Conservation (phyloP, 78 protist genomes). For the Dictyostelium intermedium region DNA sequence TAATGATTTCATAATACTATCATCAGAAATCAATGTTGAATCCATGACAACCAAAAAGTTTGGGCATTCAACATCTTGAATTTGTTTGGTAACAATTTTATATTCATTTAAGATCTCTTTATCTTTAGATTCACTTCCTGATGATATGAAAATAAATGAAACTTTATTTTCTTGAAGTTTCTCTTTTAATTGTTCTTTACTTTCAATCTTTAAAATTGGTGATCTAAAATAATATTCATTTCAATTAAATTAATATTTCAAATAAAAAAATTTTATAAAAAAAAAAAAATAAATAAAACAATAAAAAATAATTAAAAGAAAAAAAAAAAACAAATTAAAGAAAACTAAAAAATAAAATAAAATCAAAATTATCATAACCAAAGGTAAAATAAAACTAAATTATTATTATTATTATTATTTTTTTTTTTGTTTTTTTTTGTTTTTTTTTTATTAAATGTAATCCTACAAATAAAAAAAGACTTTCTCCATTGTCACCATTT, state of each 20-base stretch:
- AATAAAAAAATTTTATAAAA: background rate
- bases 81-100: background rate
- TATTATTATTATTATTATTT: too few relatives aligned
- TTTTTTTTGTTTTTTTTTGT: background rate
- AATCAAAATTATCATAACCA: too few relatives aligned
- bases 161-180: background rate
- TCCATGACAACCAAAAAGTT: background rate
- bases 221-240: background rate
- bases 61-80: conserved; percentile 12
- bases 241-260: background rate
- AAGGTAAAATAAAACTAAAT: background rate
- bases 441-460: background rate
- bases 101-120: background rate
- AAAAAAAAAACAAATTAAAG: background rate
- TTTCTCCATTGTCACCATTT: background rate
- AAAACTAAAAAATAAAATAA: background rate
- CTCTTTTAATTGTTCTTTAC: conserved; percentile 2
- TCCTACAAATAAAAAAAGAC: background rate
- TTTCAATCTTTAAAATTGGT: conserved; percentile 13
- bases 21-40: background rate
- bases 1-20: background rate
- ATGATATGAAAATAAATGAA: background rate
- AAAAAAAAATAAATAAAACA: background rate
- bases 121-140: background rate
- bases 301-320: background rate